Evolutionary conservation across 176 grass and related monocot species (phyloP).

Genomic region (Urochloa ruziziensis): DNA sequence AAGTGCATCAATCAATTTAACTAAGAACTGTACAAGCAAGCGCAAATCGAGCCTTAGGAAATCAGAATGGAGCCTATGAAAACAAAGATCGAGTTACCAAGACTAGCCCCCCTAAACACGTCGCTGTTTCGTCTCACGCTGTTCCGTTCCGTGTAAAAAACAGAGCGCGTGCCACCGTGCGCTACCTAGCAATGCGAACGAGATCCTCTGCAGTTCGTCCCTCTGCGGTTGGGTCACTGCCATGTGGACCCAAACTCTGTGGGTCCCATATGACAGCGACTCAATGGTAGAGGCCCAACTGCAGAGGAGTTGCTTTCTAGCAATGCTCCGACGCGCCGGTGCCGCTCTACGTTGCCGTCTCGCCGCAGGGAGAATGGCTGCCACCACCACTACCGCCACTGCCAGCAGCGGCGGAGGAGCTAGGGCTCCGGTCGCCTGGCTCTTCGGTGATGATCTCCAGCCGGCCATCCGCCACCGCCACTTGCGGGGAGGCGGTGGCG

Average conservation of each 20-base stretch:
- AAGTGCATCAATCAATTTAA: not conserved
- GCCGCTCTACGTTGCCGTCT: not conserved
- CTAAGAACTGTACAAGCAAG: not conserved
- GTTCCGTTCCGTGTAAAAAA: not conserved
- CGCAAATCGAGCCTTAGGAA: not conserved
- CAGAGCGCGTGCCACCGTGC: not conserved
- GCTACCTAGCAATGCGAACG: too few species aligned
- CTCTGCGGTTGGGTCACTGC: too few species aligned
- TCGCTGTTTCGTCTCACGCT: not conserved
- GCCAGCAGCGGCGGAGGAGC: not conserved
- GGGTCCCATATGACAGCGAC: too few species aligned
- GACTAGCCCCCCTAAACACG: slow-evolving; percentile 1
- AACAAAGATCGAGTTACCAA: not conserved
- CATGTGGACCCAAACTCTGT: too few species aligned
- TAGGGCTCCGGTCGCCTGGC: not conserved
- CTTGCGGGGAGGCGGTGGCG: not conserved
- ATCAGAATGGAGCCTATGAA: not conserved
- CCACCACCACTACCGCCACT: not conserved
- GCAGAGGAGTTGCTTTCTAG: too few species aligned
- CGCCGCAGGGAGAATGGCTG: not conserved
- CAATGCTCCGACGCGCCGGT: slow-evolving; percentile 14
- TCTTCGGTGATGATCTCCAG: slow-evolving; percentile 36
- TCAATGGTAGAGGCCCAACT: too few species aligned
- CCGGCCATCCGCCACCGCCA: not conserved
- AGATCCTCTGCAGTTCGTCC: too few species aligned